Base-by-base conservation (phyloP, 148 eudicot species). In the Cornus suecica region DNA sequence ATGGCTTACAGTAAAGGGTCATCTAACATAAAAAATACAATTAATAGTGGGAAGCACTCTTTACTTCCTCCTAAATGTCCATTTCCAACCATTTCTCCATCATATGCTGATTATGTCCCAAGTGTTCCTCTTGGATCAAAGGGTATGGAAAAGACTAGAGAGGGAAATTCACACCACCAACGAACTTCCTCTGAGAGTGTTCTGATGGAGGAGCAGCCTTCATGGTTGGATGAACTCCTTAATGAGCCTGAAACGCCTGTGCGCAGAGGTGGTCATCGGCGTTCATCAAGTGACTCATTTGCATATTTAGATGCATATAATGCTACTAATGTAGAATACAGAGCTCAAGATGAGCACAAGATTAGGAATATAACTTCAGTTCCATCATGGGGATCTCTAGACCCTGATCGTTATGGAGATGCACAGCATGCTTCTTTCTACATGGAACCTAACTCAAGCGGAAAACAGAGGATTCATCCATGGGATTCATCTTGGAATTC, bases 261-360 rank as follows among this genome's bases (percentile, higher is more conserved):
- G 10, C 82, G 90, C 25, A 92, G 76, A 91, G 86, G 85, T 42
- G 91, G 89, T 51, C 98, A 94, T 78, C 94, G 98, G 23, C 98
- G 98, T 77, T 83, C 97, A 68, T 94, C 97, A 66, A 94, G 98
- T 77, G 98, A 94, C 80, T 94, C 98, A 51, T 94, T 91, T 84
- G 86, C 98, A 52, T 92, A 89, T 83, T 63, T 72, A 68, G 98
- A 94, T 80, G 71, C 82, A 45, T 82, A 84, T 56, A 85, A 80
- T 82, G 80, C 77, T 80, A 84, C 88, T 32, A 79, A 68, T 81
- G 69, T 85, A 64, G 89, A 87, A 71, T 86, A 83, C 72, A 62
- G 70, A 77, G 82, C 90, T 78, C 89, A 71, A 72, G 85, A 78
- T 76, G 93, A 88, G 56, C 78, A 56, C 73, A 84, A 74, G 78